These are phyloP conservation scores for Gyromitra esculenta DNA, from an alignment of 2,329 filamentous ascomycete genomes.

Conservation along the genomic window DNA sequence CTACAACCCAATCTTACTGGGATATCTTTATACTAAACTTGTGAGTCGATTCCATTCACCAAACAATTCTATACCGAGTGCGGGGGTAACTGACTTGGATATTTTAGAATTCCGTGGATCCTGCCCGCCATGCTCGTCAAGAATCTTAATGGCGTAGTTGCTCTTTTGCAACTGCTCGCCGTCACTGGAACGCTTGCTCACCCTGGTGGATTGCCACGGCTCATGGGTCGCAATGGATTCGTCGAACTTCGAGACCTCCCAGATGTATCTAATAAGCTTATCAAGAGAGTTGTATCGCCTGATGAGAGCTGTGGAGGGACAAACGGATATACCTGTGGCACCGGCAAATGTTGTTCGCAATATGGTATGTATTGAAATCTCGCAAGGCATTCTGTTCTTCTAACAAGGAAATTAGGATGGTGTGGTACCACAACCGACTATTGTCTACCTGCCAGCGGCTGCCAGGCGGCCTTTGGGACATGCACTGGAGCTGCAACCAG, in stretches of 20 bases:
- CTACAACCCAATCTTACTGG: neutral
- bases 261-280: constrained; percentile 19
- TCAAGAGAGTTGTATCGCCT: constrained; percentile 24
- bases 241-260: constrained; percentile 43
- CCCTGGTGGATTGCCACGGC: constrained; percentile 42
- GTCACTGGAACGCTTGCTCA: constrained; percentile 28
- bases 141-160: constrained; percentile 10
- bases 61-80: neutral
- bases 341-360: constrained; percentile 50
- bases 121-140: constrained; percentile 30
- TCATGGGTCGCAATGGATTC: constrained; percentile 48
- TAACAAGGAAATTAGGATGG: constrained; percentile 38
- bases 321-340: constrained; percentile 39
- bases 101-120: constrained; percentile 21
- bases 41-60: constrained; percentile 14
- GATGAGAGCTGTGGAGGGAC: constrained; percentile 46
- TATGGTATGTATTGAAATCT: constrained; percentile 37
- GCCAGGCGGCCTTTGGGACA: constrained; percentile 39
- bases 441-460: constrained; percentile 29
- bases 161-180: constrained; percentile 40
- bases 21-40: constrained; percentile 4
- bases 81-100: constrained; percentile 7
- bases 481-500: constrained; percentile 22
- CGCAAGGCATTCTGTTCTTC: neutral
- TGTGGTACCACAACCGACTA: constrained; percentile 49